Evolutionary conservation across 352 stramenopile genomes (phyloP).

Genomic region (Globisporangium iwayamae): DNA sequence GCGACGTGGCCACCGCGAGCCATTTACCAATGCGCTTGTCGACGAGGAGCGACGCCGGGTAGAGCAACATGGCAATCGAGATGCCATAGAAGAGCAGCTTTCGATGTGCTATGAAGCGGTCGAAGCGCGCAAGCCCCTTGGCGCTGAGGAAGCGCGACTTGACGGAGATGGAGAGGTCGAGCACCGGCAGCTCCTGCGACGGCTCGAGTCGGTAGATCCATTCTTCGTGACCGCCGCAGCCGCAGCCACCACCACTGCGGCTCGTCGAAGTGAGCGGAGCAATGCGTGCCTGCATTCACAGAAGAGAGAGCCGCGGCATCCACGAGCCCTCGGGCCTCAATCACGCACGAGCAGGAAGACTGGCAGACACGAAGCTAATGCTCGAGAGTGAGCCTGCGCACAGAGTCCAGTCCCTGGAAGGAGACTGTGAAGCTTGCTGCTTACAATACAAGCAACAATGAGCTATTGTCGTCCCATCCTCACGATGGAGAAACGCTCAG

Average conservation of each 20-base stretch:
- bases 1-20: neutral
- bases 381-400: neutral
- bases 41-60: slow-evolving; percentile 9
- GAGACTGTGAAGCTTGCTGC: neutral
- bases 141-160: slow-evolving; percentile 15
- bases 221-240: neutral
- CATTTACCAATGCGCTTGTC: neutral
- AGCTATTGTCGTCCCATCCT: too few relatives aligned
- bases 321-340: neutral
- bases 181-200: slow-evolving; percentile 11
- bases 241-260: too few relatives aligned
- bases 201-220: slow-evolving; percentile 19
- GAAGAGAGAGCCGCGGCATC: neutral
- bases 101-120: slow-evolving; percentile 8
- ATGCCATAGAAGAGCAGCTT: slow-evolving; percentile 8
- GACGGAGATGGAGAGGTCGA: slow-evolving; percentile 16
- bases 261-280: neutral
- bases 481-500: too few relatives aligned
- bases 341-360: neutral
- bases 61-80: slow-evolving; percentile 6
- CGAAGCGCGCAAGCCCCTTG: neutral
- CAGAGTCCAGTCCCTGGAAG: too few relatives aligned
- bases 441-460: too few relatives aligned
- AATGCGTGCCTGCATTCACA: neutral
- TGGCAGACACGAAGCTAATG: neutral